Evolutionary conservation across 805 yeast species (phyloP).

Genomic region (Phaffomyces antillensis): DNA sequence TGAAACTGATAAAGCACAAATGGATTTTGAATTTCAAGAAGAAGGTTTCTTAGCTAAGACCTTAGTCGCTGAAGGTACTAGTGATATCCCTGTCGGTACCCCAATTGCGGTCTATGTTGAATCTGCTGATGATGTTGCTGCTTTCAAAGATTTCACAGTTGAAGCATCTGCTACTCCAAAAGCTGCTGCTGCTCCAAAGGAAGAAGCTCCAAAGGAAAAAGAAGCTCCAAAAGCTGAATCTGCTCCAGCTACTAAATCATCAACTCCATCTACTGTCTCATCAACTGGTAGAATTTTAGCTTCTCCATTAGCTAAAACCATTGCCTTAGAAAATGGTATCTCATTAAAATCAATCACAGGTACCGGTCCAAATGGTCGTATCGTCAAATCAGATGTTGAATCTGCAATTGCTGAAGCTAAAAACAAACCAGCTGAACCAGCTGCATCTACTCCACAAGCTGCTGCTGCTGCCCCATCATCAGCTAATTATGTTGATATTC

Average conservation of each 20-base stretch:
- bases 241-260: conserved; percentile 27
- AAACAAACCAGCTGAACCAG: conserved; percentile 25
- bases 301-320: conserved; percentile 88
- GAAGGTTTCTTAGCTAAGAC: conserved; percentile 91
- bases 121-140: conserved; percentile 73
- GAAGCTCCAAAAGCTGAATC: conserved; percentile 25
- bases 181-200: conserved; percentile 11
- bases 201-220: conserved; percentile 15
- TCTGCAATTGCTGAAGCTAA: conserved; percentile 43
- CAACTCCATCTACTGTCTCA: too few species aligned
- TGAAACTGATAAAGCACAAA: conserved; percentile 95
- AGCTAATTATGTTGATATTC: conserved; percentile 63
- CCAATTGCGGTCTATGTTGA: conserved; percentile 97
- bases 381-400: conserved; percentile 87
- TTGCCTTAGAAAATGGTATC: conserved; percentile 90
- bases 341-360: conserved; percentile 81
- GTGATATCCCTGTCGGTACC: conserved; percentile 87
- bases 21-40: conserved; percentile 98
- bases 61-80: conserved; percentile 73
- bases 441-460: conserved; percentile 30
- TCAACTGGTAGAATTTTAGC: conserved; percentile 67
- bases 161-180: conserved; percentile 40
- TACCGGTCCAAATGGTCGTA: conserved; percentile 93
- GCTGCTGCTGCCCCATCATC: conserved; percentile 42
- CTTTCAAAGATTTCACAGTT: conserved; percentile 80